Percentiles rank a stretch among this genome's conserved stretches.
phyloP scores from a whole-genome alignment of 148 eudicot species.

The Fagopyrum esculentum region DNA sequence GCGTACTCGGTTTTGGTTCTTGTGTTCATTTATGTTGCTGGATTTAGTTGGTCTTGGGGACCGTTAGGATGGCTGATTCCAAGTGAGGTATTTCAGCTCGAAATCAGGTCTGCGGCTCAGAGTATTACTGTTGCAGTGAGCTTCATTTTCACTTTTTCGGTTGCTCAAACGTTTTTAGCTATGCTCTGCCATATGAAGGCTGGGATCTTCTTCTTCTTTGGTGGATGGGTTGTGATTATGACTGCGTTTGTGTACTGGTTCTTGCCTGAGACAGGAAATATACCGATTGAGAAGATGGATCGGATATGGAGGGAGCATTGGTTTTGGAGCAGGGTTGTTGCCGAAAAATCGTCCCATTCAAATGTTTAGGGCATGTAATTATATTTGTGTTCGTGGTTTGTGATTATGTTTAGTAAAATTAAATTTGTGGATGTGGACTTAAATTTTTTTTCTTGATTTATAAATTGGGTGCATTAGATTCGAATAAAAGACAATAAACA shows the following conservation, averaged over 20 bases:
- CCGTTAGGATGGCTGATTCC: conserved; percentile 36
- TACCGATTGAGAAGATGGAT: conserved; percentile 38
- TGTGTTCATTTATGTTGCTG: conserved; percentile 26
- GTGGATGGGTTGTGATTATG: conserved; percentile 36
- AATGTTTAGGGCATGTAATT: not conserved
- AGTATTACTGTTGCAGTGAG: conserved; percentile 30
- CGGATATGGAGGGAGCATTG: conserved; percentile 29
- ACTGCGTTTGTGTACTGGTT: conserved; percentile 25
- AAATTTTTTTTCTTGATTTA: too few relatives aligned
- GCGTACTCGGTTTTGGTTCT: conserved; percentile 20
- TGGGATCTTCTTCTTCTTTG: conserved; percentile 38
- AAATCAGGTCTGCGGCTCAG: conserved; percentile 29
- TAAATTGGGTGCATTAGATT: too few relatives aligned
- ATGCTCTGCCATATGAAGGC: conserved; percentile 31
- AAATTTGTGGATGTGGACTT: too few relatives aligned
- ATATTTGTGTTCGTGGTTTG: too few relatives aligned
- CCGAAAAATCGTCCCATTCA: not conserved
- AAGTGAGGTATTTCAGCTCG: conserved; percentile 32
- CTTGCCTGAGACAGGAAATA: conserved; percentile 33
- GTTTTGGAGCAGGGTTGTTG: conserved; percentile 27
- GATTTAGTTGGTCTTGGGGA: conserved; percentile 37
- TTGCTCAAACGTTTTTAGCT: conserved; percentile 28
- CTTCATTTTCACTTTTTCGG: conserved; percentile 24
- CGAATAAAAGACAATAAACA: too few relatives aligned
- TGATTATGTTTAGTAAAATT: too few relatives aligned